Percentiles rank a stretch among this genome's conserved stretches.
These are phyloP conservation scores for Aspergillus cristatus DNA, from an alignment of 495 filamentous ascomycete species.

Conservation along the genomic window DNA sequence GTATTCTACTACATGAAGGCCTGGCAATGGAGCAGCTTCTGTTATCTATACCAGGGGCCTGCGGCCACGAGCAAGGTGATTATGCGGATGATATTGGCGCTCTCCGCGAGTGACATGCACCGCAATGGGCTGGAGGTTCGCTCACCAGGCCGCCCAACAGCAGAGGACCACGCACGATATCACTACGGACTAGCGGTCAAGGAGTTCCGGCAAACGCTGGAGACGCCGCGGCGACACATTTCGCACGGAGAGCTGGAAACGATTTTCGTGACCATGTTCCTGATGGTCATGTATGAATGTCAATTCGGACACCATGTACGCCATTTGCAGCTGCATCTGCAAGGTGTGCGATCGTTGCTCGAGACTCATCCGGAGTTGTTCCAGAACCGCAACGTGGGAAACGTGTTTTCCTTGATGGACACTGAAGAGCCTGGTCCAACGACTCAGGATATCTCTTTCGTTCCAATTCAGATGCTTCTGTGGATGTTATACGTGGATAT, in stretches of 20 bases:
- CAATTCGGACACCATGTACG: slow-evolving; percentile 33
- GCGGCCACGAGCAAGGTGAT: slow-evolving; percentile 31
- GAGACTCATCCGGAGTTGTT: slow-evolving; percentile 33
- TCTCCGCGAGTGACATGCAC: slow-evolving; percentile 35
- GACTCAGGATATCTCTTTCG: slow-evolving; percentile 24
- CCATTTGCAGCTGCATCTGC: slow-evolving; percentile 33
- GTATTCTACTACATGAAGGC: slow-evolving; percentile 37
- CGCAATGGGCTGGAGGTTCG: slow-evolving; percentile 22
- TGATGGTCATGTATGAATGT: slow-evolving; percentile 37
- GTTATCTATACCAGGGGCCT: slow-evolving; percentile 31
- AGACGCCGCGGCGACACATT: slow-evolving; percentile 19
- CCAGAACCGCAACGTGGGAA: slow-evolving; percentile 24
- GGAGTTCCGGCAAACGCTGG: slow-evolving; percentile 33
- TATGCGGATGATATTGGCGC: slow-evolving; percentile 36
- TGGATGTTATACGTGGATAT: slow-evolving; percentile 37
- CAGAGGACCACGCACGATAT: slow-evolving; percentile 30
- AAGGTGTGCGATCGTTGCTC: slow-evolving; percentile 31
- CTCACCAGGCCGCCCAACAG: slow-evolving; percentile 24
- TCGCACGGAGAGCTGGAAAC: slow-evolving; percentile 25
- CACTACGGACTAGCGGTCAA: slow-evolving; percentile 35
- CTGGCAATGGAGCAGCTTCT: slow-evolving; percentile 34
- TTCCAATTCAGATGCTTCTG: slow-evolving; percentile 30
- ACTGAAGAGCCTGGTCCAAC: slow-evolving; percentile 7
- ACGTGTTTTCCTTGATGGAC: slow-evolving; percentile 21
- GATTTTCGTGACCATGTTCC: slow-evolving; percentile 34